Base-by-base conservation (phyloP, 2,329 filamentous ascomycete genomes). In the Nigrospora oryzae region DNA sequence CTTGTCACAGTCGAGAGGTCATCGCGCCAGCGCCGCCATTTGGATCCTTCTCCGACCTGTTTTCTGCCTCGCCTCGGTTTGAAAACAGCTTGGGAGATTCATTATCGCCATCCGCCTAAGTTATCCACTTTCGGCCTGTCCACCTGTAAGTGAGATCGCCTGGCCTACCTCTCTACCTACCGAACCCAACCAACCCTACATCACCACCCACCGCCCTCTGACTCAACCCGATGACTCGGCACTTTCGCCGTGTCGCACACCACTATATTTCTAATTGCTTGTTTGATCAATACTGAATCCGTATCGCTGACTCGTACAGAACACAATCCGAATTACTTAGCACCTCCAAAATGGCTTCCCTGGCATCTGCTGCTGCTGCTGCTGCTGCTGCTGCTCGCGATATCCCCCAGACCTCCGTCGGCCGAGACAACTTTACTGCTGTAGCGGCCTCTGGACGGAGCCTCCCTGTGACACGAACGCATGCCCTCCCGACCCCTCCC, bases 401-500 rank as follows among this genome's bases (percentile, higher is more conserved):
- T 76, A 83, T 81, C 68, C 74, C 73, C 61, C 74, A 73, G 73
- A 69, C 74, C 71, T 73, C 70, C 68, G 63, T 63, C 64, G 61
- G 65, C 72, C 77, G 78, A 82, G 79, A 84, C 79, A 79, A 77
- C 79, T 84, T 84, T 65, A 70, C 78, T 83, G 79, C 69, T 81
- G 79, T 83, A 81, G 79, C 78, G 74, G 77, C 77, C 23, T 28
- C 7, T 46, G 54, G 53, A 66, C 73, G 74, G 71, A 77, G 75
- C 58, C 75, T 79, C 64, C 69, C 76, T 74, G 72, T 78, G 75
- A 77, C 77, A 70, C 72, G 67, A 68, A 66, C 69, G 70, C 73
- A 76, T 56, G 73, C 79, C 64, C 81, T 95, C 59, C 89, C 86
- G 51, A 96, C 91, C 63, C 91, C 91, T 61, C 91, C 91, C 49